phyloP scores from a whole-genome alignment of 331 rosid species.

The Phaseolus coccineus region DNA sequence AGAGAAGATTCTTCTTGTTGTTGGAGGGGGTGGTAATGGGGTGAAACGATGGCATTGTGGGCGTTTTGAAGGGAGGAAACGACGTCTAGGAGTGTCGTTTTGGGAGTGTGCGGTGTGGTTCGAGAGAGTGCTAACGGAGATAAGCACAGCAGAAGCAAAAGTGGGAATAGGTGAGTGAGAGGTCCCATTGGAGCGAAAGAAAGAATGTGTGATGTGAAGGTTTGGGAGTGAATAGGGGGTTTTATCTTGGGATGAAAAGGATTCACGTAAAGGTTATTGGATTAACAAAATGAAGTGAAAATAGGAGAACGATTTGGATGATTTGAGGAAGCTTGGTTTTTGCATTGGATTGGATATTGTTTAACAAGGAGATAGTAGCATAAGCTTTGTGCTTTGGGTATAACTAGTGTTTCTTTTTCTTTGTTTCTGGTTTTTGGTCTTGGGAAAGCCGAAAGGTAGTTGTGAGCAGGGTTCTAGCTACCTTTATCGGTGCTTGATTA shows the following conservation, averaged over 20 bases:
- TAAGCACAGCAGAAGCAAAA: conserved; percentile 36
- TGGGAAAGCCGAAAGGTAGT: conserved; percentile 37
- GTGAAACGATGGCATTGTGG: conserved; percentile 32
- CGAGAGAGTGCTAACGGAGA: conserved; percentile 49
- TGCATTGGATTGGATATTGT: not conserved
- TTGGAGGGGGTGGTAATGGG: conserved; percentile 12
- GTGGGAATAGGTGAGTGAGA: conserved; percentile 9
- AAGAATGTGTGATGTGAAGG: not conserved
- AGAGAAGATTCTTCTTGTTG: conserved; percentile 17
- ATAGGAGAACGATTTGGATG: conserved; percentile 60
- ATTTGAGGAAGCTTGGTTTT: conserved; percentile 29
- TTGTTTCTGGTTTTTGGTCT: not conserved
- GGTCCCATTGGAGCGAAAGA: conserved; percentile 32
- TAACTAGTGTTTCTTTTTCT: not conserved
- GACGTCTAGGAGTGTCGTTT: conserved; percentile 66
- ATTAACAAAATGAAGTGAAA: conserved; percentile 25
- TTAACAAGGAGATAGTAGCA: conserved; percentile 11
- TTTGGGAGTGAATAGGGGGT: not conserved
- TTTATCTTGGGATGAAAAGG: conserved; percentile 32
- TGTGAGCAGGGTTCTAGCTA: conserved; percentile 23
- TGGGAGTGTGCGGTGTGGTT: conserved; percentile 33
- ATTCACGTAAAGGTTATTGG: conserved; percentile 58
- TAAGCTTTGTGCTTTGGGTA: conserved; percentile 33
- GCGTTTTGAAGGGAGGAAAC: conserved; percentile 56
- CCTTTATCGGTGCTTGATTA: conserved; percentile 30